phyloP scores from a whole-genome alignment of 441 rosid genomes.

The Populus hybrid region DNA sequence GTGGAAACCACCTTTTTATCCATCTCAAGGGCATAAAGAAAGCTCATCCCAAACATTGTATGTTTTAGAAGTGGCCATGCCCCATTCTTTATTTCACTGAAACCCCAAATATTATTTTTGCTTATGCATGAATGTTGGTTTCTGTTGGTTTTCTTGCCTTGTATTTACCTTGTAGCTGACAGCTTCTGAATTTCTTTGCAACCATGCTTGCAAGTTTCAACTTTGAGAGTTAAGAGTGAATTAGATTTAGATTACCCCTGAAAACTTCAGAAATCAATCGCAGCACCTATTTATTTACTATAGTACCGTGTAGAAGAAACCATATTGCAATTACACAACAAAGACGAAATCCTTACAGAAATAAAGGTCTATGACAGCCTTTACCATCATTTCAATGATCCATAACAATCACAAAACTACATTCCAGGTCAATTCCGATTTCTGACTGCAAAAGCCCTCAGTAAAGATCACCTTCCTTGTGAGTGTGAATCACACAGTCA shows the following conservation, averaged over 20 bases:
- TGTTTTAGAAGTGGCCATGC: neutral
- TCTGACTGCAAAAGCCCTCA: slow-evolving; percentile 6
- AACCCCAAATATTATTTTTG: neutral
- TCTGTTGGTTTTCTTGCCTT: neutral
- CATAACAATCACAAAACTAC: slow-evolving; percentile 1
- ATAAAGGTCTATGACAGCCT: neutral
- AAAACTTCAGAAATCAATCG: neutral
- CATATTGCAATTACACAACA: neutral
- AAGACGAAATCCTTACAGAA: neutral
- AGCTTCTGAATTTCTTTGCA: neutral
- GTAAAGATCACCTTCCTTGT: slow-evolving; percentile 73
- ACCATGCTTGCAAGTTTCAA: neutral
- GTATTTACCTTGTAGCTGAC: neutral
- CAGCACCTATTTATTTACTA: neutral
- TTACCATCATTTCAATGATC: neutral
- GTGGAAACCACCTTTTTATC: neutral
- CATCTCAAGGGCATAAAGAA: neutral
- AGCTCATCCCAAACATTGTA: neutral
- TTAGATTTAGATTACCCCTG: too few species aligned
- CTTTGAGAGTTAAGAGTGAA: too few species aligned
- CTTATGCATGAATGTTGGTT: neutral
- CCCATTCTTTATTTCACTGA: neutral
- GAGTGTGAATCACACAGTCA: slow-evolving; percentile 80
- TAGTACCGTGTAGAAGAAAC: neutral
- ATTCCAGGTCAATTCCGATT: neutral